These are phyloP conservation scores for Echinochloa phyllopogon DNA, from an alignment of 176 grass and related monocot genomes.

Conservation along the genomic window DNA sequence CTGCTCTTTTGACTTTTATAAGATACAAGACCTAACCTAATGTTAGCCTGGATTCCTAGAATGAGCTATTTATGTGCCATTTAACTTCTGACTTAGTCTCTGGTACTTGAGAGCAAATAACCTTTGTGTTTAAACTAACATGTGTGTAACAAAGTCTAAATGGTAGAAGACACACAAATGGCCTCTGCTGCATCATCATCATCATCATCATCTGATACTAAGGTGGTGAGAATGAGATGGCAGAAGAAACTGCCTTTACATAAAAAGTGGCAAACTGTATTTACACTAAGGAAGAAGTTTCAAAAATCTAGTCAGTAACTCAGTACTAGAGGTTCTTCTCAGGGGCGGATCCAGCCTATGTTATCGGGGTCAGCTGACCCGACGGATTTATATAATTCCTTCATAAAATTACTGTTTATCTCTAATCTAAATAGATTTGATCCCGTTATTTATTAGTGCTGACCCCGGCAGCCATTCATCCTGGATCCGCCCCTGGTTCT, in stretches of 20 bases:
- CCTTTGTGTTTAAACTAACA: background rate
- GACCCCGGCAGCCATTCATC: no score
- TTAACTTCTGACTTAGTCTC: background rate
- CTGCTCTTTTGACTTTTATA: background rate
- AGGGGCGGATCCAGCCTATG: no score
- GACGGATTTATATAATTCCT: no score
- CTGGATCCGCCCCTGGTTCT: no score
- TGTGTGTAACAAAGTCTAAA: background rate
- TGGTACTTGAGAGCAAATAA: background rate
- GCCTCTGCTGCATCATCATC: background rate
- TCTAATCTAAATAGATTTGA: no score
- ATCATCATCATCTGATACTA: background rate
- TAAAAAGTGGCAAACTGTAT: background rate
- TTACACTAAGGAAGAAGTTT: background rate
- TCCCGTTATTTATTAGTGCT: no score
- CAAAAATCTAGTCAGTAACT: no score
- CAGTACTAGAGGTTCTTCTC: background rate
- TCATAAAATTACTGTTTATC: no score
- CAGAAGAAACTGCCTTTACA: background rate
- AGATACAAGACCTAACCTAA: background rate
- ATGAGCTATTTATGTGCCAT: background rate
- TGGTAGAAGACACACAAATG: background rate
- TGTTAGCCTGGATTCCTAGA: background rate
- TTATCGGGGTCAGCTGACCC: no score
- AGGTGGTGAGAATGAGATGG: background rate